Percentiles rank a stretch among this genome's conserved stretches.
Conservation (phyloP, 2,329 filamentous ascomycete genomes). For the Trichophaea hybrida region DNA sequence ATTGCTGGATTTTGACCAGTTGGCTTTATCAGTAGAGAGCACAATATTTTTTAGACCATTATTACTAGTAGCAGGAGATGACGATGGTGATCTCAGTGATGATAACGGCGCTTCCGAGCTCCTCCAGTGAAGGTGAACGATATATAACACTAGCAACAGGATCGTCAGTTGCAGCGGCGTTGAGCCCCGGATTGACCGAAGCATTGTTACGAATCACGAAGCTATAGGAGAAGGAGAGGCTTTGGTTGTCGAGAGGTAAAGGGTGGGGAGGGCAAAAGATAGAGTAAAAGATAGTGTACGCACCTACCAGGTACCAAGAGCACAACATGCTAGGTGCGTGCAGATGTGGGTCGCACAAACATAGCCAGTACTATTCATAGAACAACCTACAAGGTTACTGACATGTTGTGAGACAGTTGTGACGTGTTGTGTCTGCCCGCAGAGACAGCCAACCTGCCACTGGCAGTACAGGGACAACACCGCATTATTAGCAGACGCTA, state of each 20-base stretch:
- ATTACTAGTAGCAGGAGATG: too few relatives aligned
- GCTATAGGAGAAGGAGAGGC: not conserved
- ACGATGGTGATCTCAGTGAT: not conserved
- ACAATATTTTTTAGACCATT: not conserved
- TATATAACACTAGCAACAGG: not conserved
- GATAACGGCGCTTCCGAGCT: not conserved
- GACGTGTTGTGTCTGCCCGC: too few relatives aligned
- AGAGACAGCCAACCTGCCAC: too few relatives aligned
- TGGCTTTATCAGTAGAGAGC: not conserved
- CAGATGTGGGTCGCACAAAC: too few relatives aligned
- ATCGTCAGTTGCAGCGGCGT: not conserved
- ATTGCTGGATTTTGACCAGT: not conserved
- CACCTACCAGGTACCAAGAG: too few relatives aligned
- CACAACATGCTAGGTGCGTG: too few relatives aligned
- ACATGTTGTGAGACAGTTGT: too few relatives aligned
- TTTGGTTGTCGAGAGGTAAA: not conserved
- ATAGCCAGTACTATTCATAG: too few relatives aligned
- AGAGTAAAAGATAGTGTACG: not conserved
- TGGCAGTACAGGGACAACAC: too few relatives aligned
- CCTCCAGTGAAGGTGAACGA: not conserved
- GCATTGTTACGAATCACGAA: not conserved
- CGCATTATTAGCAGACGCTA: too few relatives aligned
- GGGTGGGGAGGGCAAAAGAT: not conserved
- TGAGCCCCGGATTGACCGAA: not conserved
- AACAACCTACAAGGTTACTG: too few relatives aligned